Base-by-base conservation (phyloP, 2,329 filamentous ascomycete species). In the Botrytis porri region DNA sequence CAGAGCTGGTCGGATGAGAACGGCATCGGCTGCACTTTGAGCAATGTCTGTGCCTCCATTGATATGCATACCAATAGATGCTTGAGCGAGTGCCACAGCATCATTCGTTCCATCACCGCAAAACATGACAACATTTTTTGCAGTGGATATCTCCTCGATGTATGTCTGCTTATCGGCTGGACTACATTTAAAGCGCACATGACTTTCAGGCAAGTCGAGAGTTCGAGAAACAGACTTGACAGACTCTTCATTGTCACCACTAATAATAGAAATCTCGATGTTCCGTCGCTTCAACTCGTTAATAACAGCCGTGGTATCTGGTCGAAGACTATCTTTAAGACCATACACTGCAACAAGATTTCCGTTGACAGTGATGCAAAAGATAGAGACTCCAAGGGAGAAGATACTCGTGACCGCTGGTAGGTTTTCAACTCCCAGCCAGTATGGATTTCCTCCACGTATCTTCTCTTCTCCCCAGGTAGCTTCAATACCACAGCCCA, bases 71-170 rank as follows among this genome's bases (percentile, higher is more conserved):
- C 93, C 93, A 41, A 95, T 86, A 9, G 87, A 87, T 1, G 93
- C 91, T 78, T 90, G 88, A 0, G 91, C 89, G 3, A 95, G 85
- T 0, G 93, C 93, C 4, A 88, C 85, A 0, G 93, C 91, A 78
- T 95, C 93, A 80, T 95, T 95, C 22, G 91, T 94, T 2, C 93
- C 93, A 77, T 95, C 93, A 48, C 93, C 93, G 69, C 88, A 87
- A 81, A 95, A 95, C 9, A 94, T 81, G 29, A 93, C 86, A 1
- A 86, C 65, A 20, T 32, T 54, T 20, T 60, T 61, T 16, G 37
- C 37, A n/a, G 69, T 60, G 20, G 41, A 70, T 20, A 59, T 25
- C 32, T 37, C n/a, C 63, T 78, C 59, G 20, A 79, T 70, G 59
- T 79, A 79, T 5, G 20, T 39, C 70, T 77, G 75, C 61, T 79